Percentiles rank a stretch among this genome's conserved stretches.
phyloP scores from a whole-genome alignment of 1,284 basidiomycete genomes.

The Austropuccinia psidii region DNA sequence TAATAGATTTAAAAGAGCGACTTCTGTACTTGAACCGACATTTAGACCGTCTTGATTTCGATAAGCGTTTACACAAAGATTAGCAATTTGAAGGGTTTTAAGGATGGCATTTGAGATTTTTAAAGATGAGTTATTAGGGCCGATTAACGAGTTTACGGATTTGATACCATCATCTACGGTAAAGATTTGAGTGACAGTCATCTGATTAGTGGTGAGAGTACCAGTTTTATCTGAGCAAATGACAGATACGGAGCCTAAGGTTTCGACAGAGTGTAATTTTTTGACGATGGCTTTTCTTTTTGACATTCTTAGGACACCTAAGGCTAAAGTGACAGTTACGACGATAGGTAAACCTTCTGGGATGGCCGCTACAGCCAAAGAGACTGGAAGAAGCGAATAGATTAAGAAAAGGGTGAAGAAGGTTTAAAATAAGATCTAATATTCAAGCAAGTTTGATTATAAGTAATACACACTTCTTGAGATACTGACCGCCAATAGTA shows the following conservation, averaged over 20 bases:
- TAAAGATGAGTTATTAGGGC: slow-evolving; percentile 40
- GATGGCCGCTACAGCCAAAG: slow-evolving; percentile 91
- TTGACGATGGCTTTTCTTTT: slow-evolving; percentile 93
- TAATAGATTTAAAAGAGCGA: slow-evolving; percentile 80
- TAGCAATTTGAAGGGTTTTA: slow-evolving; percentile 59
- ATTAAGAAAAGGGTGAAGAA: neutral
- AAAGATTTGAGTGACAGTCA: slow-evolving; percentile 83
- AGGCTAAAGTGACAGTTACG: slow-evolving; percentile 88
- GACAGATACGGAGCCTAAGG: slow-evolving; percentile 84
- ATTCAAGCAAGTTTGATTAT: neutral
- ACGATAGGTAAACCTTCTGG: slow-evolving; percentile 96
- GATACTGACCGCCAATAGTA: slow-evolving; percentile 75
- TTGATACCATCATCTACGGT: slow-evolving; percentile 68
- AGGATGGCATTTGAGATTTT: slow-evolving; percentile 54
- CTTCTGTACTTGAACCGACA: slow-evolving; percentile 87
- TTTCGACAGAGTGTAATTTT: slow-evolving; percentile 89
- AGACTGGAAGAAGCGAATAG: slow-evolving; percentile 56
- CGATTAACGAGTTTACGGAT: slow-evolving; percentile 61
- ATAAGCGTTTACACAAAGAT: slow-evolving; percentile 55
- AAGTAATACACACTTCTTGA: too few relatives aligned
- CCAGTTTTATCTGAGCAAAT: slow-evolving; percentile 98
- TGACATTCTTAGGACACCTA: slow-evolving; percentile 89
- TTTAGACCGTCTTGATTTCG: slow-evolving; percentile 65
- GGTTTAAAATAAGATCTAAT: neutral
- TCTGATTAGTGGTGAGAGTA: slow-evolving; percentile 92